Evolutionary conservation across 306 rosid species (phyloP).

Genomic region (Prunus fruticosa): DNA sequence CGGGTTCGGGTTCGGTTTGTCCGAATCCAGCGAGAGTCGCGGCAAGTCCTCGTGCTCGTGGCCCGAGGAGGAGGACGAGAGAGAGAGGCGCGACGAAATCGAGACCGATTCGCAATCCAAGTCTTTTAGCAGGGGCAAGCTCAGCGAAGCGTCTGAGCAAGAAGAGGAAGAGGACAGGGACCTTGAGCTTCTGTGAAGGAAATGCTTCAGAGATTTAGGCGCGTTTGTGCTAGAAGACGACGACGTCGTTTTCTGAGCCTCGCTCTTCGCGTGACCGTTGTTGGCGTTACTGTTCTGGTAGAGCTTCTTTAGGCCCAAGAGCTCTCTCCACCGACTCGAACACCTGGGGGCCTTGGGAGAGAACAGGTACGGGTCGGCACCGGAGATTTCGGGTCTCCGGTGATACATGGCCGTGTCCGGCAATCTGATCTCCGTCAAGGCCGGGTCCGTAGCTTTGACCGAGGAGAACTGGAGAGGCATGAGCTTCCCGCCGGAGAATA

Average conservation of each 20-base stretch:
- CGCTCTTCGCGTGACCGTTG: conserved; percentile 32
- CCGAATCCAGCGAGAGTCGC: conserved; percentile 66
- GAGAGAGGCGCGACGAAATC: conserved; percentile 71
- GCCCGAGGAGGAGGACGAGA: conserved; percentile 83
- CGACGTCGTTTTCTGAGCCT: conserved; percentile 42
- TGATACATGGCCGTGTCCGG: conserved; percentile 29
- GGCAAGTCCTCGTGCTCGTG: conserved; percentile 94
- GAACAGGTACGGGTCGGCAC: conserved; percentile 59
- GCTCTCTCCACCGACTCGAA: conserved; percentile 89
- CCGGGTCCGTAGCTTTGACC: conserved; percentile 25
- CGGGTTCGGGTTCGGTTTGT: conserved; percentile 42
- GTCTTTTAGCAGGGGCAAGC: conserved; percentile 56
- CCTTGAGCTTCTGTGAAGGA: conserved; percentile 61
- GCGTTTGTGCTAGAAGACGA: conserved; percentile 11
- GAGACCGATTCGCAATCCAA: conserved; percentile 73
- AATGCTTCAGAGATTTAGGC: conserved; percentile 53
- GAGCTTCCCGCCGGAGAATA: conserved; percentile 85
- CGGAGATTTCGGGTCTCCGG: conserved; percentile 32
- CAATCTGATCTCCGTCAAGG: conserved; percentile 18
- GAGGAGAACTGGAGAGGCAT: conserved; percentile 61
- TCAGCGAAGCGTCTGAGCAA: conserved; percentile 39
- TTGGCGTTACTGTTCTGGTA: conserved; percentile 36
- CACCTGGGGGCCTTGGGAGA: conserved; percentile 99
- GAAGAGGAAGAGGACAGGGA: conserved; percentile 39
- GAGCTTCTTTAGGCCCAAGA: conserved; percentile 69